phyloP scores from a whole-genome alignment of 371 early-diverging fungal species.

The Mortierella sp. region DNA sequence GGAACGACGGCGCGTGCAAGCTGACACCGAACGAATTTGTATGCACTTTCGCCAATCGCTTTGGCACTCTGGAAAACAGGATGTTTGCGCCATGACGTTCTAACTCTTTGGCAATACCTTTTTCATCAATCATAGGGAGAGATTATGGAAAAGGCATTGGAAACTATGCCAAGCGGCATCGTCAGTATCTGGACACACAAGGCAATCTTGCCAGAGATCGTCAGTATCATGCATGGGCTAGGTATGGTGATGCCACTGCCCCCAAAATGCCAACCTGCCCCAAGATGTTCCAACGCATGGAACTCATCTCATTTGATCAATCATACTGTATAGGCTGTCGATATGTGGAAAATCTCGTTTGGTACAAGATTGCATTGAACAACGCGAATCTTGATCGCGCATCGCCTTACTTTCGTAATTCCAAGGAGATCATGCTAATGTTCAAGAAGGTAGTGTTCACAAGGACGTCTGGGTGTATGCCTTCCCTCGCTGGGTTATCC shows the following conservation, averaged over 20 bases:
- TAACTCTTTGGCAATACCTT: too few relatives aligned
- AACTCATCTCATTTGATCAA: too few relatives aligned
- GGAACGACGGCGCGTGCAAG: conserved; percentile 61
- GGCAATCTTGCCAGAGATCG: conserved; percentile 65
- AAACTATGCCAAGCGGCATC: conserved; percentile 65
- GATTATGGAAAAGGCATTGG: conserved; percentile 60
- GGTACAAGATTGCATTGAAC: conserved; percentile 70
- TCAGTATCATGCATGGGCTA: conserved; percentile 64
- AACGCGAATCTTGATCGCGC: conserved; percentile 61
- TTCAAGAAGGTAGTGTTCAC: conserved; percentile 63
- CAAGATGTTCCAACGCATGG: too few relatives aligned
- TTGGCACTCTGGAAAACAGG: neutral
- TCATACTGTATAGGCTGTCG: conserved; percentile 65
- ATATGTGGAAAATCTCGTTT: conserved; percentile 75
- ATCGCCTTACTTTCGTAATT: conserved; percentile 60
- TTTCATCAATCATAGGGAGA: conserved; percentile 31
- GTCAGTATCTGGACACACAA: conserved; percentile 75
- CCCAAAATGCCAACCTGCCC: too few relatives aligned
- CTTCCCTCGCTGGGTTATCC: neutral
- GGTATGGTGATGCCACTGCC: conserved; percentile 40
- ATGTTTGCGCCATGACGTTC: too few relatives aligned
- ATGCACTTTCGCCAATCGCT: neutral
- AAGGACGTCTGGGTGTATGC: too few relatives aligned
- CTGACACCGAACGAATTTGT: conserved; percentile 58
- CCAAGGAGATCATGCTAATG: conserved; percentile 69